Evolutionary conservation across 495 filamentous ascomycete species (phyloP), one percentile per base, ranked within the genome.

Genomic region (Chaetomium cochliodes): DNA sequence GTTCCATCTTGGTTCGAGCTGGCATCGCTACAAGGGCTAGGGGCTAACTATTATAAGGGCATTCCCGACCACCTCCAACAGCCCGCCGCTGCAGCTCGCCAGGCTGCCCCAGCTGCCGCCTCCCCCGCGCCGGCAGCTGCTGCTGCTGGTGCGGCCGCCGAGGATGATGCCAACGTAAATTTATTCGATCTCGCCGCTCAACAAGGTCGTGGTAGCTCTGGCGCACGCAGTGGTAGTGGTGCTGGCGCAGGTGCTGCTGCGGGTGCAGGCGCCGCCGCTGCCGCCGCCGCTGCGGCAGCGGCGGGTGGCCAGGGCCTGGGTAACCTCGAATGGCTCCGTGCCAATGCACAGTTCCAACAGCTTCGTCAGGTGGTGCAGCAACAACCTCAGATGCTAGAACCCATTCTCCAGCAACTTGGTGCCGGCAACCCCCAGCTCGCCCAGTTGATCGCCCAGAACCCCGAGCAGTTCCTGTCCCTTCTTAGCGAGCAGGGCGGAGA

Each of bases 331-430:
- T 97, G 93, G 77, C 85, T 98, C n/a, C 90, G 94, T 56, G 91
- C 90, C 76, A 97, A 98, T 76, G 88, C 92, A 28, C 92, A 97
- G 77, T 98, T 98, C 79, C 94, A 98, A 76, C 94, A 98, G 75
- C 86, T 98, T 41, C 90, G 94, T 39, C 92, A 96, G 77, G 88
- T 98, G 13, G 94, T 98, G 20, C 94, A 98, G 73, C 92, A 96
- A 72, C 91, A 97, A 69, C 94, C 94, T 12, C 89, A 92, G 70
- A 98, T 98, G 94, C 88, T 98, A 7, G 94, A 98, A 81, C 92
- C 93, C 2, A 97, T 98, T 69, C 80, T 98, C 30, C 93, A 97
- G 73, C 92, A 97, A 76, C 92, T 98, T 46, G 92, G 90, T n/a
- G 89, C 90, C 11, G 92, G 94, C 25, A 98, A 98, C 75, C 94